phyloP scores from a whole-genome alignment of 148 eudicot species.

The Vaccinium macrocarpon region DNA sequence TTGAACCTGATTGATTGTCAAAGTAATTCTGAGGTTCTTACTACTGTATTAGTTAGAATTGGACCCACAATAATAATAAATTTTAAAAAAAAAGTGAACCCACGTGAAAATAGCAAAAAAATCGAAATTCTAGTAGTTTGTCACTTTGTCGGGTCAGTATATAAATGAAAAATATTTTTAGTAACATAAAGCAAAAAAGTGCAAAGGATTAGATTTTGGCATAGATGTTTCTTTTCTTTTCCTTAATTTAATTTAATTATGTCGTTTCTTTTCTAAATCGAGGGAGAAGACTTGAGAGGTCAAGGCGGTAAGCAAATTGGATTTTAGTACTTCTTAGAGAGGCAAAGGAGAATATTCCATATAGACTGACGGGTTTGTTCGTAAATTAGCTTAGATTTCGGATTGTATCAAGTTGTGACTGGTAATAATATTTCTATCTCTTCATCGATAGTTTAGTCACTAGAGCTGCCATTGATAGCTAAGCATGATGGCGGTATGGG shows the following conservation, averaged over 20 bases:
- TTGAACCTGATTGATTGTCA: background rate
- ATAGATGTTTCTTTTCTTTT: background rate
- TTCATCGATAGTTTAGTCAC: background rate
- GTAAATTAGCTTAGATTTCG: background rate
- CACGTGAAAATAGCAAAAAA: background rate
- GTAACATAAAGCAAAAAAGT: background rate
- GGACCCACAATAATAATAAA: background rate
- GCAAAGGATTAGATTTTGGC: background rate
- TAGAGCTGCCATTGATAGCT: background rate
- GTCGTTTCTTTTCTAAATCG: background rate
- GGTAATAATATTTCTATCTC: no score
- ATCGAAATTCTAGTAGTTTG: background rate
- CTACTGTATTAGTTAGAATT: background rate
- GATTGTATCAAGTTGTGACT: no score
- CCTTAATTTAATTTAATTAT: no score
- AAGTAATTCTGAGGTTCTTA: no score
- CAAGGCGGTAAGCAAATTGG: background rate
- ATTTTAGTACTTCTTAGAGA: background rate
- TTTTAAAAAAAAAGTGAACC: background rate
- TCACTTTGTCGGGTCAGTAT: background rate
- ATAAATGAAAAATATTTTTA: background rate
- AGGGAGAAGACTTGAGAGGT: slow-evolving; percentile 1
- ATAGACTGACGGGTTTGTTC: background rate
- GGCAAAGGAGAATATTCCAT: background rate
- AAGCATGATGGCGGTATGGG: background rate